phyloP scores from a whole-genome alignment of 2,329 filamentous ascomycete species.

The Apiospora sp. region DNA sequence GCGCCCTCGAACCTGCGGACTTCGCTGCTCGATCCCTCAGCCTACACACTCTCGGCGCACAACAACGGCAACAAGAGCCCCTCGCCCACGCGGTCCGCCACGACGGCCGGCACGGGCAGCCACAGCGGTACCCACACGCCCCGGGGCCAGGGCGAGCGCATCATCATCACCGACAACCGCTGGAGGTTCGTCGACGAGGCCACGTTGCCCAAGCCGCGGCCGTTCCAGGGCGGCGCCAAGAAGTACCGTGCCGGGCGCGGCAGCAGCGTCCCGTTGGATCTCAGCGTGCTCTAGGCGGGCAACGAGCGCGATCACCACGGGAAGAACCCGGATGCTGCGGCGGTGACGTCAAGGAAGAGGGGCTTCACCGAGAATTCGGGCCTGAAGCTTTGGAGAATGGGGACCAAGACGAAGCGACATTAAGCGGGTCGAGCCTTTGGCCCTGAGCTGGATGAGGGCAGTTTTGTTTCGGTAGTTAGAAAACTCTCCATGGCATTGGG shows the following conservation, averaged over 20 bases:
- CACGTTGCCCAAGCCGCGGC: slow-evolving; percentile 83
- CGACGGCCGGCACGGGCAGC: slow-evolving; percentile 47
- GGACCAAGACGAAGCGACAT: not conserved
- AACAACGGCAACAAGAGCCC: slow-evolving; percentile 59
- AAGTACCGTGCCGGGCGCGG: slow-evolving; percentile 90
- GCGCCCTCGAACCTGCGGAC: slow-evolving; percentile 58
- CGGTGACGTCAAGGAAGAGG: not conserved
- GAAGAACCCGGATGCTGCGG: not conserved
- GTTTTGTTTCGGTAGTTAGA: not conserved
- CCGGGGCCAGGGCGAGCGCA: slow-evolving; percentile 43
- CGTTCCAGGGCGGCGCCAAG: slow-evolving; percentile 77
- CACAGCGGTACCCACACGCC: not conserved
- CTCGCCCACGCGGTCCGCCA: slow-evolving; percentile 53
- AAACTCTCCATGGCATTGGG: not conserved
- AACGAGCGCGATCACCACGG: not conserved
- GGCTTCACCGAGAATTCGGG: slow-evolving; percentile 12
- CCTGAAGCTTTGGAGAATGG: slow-evolving; percentile 19
- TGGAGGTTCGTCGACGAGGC: slow-evolving; percentile 89
- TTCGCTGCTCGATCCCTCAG: slow-evolving; percentile 76
- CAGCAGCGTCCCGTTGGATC: slow-evolving; percentile 90
- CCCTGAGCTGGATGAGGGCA: not conserved
- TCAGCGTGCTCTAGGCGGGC: slow-evolving; percentile 62
- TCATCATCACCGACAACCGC: slow-evolving; percentile 76
- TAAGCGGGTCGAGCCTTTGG: not conserved
- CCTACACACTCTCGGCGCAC: slow-evolving; percentile 70